Base-by-base conservation (phyloP, 106 monocot genomes). In the Dioscorea alata region DNA sequence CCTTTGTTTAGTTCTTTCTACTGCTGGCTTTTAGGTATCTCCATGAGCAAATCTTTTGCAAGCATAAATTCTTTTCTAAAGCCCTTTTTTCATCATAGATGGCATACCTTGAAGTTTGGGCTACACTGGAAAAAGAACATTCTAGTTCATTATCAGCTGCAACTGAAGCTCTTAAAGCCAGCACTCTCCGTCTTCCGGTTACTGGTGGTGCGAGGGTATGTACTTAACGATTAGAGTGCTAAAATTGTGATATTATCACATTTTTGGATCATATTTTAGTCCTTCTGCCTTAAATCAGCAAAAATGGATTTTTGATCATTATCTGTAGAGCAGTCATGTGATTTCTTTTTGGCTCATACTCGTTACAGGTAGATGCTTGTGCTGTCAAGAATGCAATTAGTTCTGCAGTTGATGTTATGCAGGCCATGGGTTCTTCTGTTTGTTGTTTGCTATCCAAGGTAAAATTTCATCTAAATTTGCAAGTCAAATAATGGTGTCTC, bases 81-180 rank as follows among this genome's bases (percentile, higher is more conserved):
- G 6, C 23, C 23, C 6, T 59, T 59, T 59, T 23, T 22, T 19
- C 60, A n/a, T 12, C 25, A 22, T 71, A 93, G 92, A 85, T 81
- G 59, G 60, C 70, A 64, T 90, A 79, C 70, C 92, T 99, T 70
- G 83, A 92, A 57, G 74, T 85, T 59, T 99, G 92, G 92, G 67
- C 57, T 50, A 73, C 70, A 24, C 50, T 90, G 69, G 83, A 93
- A 73, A 80, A 48, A 72, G 85, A 87, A 53, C 86, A 92, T 64
- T 83, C 60, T 61, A 68, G 13, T 70, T 83, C 82, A 56, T 58
- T 99, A 68, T 82, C 73, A 17, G 79, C 82, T 6, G 73, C 87
- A 64, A 78, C 79, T 79, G 83, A 90, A 75, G 89, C 83, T 77
- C 69, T 99, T 32, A 83, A 77, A 71, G 82, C 87, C 53, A 82